A percentile compares a stretch with the other conserved stretches of the same genome.
Conservation (phyloP, 345 rosid species). For the Populus tremula region DNA sequence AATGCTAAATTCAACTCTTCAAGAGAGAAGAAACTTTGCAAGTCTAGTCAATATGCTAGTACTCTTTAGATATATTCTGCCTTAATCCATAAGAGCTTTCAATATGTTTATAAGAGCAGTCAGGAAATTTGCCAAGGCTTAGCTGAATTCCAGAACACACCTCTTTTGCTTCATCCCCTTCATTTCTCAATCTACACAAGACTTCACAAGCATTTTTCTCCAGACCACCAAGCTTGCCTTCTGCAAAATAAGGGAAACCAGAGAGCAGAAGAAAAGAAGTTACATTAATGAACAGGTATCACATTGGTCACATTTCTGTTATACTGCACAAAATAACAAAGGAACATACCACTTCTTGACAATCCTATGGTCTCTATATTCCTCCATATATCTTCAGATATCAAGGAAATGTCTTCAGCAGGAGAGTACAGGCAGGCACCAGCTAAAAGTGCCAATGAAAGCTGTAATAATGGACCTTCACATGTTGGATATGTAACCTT, state of each 20-base stretch:
- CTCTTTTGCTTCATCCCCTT: slow-evolving; percentile 65
- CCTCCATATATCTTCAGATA: slow-evolving; percentile 66
- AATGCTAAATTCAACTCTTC: neutral
- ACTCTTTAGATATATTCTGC: neutral
- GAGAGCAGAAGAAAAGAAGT: neutral
- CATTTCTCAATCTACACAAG: slow-evolving; percentile 64
- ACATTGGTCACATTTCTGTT: neutral
- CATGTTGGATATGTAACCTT: slow-evolving; percentile 45
- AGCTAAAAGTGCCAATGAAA: slow-evolving; percentile 65
- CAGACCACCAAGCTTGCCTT: slow-evolving; percentile 44
- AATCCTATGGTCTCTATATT: slow-evolving; percentile 51
- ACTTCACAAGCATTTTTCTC: slow-evolving; percentile 70
- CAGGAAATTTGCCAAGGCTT: neutral
- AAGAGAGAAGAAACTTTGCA: neutral
- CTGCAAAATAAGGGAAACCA: slow-evolving; percentile 22
- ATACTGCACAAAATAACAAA: neutral
- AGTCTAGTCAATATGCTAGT: no score
- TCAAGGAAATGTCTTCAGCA: slow-evolving; percentile 59
- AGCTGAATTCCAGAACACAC: slow-evolving; percentile 30
- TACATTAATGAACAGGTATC: neutral
- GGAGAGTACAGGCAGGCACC: slow-evolving; percentile 70
- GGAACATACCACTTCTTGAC: slow-evolving; percentile 48
- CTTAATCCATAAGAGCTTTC: neutral
- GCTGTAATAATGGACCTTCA: slow-evolving; percentile 59
- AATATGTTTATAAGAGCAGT: neutral